A percentile compares a stretch with the other conserved stretches of the same genome.
phyloP scores from a whole-genome alignment of 2,329 filamentous ascomycete species.

The Bipolaris oryzae region DNA sequence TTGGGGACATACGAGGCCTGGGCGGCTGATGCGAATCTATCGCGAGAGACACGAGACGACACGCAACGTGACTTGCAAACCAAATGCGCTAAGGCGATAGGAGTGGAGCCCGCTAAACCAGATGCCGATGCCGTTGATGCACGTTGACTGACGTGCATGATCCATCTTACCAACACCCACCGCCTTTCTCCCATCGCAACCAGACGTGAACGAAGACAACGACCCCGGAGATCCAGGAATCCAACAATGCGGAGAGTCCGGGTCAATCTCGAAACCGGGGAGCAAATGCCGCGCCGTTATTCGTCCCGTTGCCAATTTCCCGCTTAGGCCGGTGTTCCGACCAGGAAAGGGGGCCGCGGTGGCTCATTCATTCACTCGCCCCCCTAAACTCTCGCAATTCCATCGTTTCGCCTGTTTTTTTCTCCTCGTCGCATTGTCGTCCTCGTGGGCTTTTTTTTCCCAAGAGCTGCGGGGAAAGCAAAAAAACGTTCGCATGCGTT shows the following conservation, averaged over 20 bases:
- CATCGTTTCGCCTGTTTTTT: not conserved
- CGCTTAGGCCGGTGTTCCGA: conserved; percentile 13
- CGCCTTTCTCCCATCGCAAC: conserved; percentile 1
- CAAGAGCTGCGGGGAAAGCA: not conserved
- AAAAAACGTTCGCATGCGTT: not conserved
- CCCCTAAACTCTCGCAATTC: not conserved
- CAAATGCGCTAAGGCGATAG: not conserved
- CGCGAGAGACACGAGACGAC: not conserved
- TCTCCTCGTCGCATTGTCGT: not conserved
- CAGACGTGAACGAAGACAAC: not conserved
- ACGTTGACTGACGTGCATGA: conserved; percentile 17
- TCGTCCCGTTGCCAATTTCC: conserved; percentile 14
- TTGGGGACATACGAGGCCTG: not conserved
- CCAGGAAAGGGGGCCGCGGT: conserved; percentile 16
- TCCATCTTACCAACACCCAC: conserved; percentile 3
- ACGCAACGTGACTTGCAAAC: conserved; percentile 4
- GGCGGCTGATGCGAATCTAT: not conserved
- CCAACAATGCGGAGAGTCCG: not conserved
- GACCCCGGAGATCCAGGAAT: not conserved
- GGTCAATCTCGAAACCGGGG: not conserved
- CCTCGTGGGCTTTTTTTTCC: no score
- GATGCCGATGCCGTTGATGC: conserved; percentile 10
- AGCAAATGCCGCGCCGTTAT: conserved; percentile 6
- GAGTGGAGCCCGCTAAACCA: conserved; percentile 11
- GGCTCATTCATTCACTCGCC: conserved; percentile 1